phyloP scores from a whole-genome alignment of 2,329 filamentous ascomycete genomes.

The Aspergillus pseudoviridinutans region DNA sequence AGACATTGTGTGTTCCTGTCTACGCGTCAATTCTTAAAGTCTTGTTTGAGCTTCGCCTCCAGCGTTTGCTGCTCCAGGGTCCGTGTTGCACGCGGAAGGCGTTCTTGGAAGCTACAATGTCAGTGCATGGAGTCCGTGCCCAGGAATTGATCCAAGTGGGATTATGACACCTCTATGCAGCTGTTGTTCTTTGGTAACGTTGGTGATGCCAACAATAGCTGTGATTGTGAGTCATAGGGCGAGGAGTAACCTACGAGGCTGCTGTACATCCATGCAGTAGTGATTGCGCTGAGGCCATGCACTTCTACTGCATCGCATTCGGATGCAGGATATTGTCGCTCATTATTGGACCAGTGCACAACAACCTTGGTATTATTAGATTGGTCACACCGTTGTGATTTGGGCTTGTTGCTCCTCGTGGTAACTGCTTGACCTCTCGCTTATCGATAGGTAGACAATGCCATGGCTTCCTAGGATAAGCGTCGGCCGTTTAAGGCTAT shows the following conservation, averaged over 20 bases:
- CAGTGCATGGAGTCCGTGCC: neutral
- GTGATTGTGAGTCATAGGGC: neutral
- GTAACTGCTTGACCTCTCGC: conserved; percentile 2
- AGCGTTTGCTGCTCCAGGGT: conserved; percentile 8
- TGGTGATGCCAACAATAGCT: neutral
- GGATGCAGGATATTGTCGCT: neutral
- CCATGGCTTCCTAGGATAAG: conserved; percentile 1
- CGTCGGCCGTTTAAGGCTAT: neutral
- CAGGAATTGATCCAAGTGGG: neutral
- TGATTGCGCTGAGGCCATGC: neutral
- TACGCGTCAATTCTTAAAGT: neutral
- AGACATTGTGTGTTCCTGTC: neutral
- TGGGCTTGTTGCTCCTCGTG: conserved; percentile 7
- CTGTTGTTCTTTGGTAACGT: neutral
- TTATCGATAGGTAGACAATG: conserved; percentile 9
- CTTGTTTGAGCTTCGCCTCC: neutral
- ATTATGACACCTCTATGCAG: neutral
- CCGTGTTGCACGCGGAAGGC: conserved; percentile 4
- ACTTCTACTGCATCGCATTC: neutral
- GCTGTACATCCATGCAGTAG: neutral
- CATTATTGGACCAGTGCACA: neutral
- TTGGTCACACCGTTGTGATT: neutral
- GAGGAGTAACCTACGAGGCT: neutral
- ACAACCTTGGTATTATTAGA: neutral
- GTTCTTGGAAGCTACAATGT: neutral